Conservation (phyloP, 108 stramenopile species). For the Nitzschia sp. region DNA sequence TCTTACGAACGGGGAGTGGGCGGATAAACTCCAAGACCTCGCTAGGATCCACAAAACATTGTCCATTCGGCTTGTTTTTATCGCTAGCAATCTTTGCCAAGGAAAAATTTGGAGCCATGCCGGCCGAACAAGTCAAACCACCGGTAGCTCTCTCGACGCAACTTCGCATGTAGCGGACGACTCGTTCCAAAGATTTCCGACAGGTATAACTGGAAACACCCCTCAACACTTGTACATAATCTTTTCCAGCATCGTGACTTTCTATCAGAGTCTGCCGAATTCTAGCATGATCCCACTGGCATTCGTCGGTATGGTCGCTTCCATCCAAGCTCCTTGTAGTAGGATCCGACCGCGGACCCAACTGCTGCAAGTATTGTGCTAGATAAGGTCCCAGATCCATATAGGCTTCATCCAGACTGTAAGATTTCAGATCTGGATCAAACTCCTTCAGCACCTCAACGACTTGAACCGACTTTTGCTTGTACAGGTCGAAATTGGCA, state of each 20-base stretch:
- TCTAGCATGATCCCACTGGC: neutral
- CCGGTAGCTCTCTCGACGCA: slow-evolving; percentile 69
- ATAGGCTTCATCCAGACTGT: slow-evolving; percentile 94
- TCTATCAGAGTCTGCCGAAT: neutral
- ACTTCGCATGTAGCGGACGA: slow-evolving; percentile 64
- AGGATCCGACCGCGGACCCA: neutral
- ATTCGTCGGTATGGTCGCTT: no score
- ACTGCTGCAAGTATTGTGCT: slow-evolving; percentile 32
- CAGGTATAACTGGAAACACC: slow-evolving; percentile 9
- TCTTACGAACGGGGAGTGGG: slow-evolving; percentile 72
- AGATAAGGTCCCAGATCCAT: slow-evolving; percentile 87
- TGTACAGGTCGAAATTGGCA: slow-evolving; percentile 80
- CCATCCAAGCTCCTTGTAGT: neutral
- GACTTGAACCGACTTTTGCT: slow-evolving; percentile 70
- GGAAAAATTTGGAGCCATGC: slow-evolving; percentile 85
- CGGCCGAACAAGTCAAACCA: slow-evolving; percentile 92
- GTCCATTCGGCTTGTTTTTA: slow-evolving; percentile 96
- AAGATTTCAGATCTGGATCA: slow-evolving; percentile 78
- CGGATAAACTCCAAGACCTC: slow-evolving; percentile 72
- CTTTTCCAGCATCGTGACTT: neutral
- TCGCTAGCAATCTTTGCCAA: slow-evolving; percentile 95
- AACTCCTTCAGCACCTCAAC: slow-evolving; percentile 77
- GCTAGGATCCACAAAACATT: slow-evolving; percentile 72
- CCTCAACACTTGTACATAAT: neutral
- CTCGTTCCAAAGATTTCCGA: slow-evolving; percentile 36